These are phyloP conservation scores for Mikania micrantha DNA, from an alignment of 129 eudicot species.

Conservation along the genomic window DNA sequence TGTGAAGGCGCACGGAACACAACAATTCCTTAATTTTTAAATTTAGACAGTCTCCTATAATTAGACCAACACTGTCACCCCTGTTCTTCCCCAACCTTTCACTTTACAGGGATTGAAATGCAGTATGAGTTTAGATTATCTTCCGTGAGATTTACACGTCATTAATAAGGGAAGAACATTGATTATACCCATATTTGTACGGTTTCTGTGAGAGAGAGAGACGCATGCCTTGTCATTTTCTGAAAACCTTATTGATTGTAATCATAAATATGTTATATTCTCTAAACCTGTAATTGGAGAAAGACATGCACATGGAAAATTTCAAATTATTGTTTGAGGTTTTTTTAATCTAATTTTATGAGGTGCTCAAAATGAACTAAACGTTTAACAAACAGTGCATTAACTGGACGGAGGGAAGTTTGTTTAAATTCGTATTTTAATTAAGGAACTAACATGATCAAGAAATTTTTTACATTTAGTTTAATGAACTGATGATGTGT, in stretches of 20 bases:
- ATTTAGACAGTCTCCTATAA: not conserved
- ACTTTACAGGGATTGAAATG: not conserved
- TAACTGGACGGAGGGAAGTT: too few relatives aligned
- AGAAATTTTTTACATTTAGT: too few relatives aligned
- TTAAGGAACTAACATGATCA: too few relatives aligned
- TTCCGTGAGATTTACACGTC: slow-evolving; percentile 2
- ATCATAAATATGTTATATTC: not conserved
- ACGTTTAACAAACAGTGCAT: too few relatives aligned
- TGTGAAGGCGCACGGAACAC: slow-evolving; percentile 14
- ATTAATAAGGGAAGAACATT: slow-evolving; percentile 8
- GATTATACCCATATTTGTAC: slow-evolving; percentile 19
- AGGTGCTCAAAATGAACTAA: too few relatives aligned
- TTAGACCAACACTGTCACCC: not conserved
- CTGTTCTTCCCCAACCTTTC: not conserved
- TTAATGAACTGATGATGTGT: too few relatives aligned
- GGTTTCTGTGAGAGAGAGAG: not conserved
- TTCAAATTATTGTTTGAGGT: not conserved
- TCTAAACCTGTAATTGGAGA: not conserved
- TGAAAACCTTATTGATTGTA: slow-evolving; percentile 2
- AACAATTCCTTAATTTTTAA: not conserved
- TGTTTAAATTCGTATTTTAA: too few relatives aligned
- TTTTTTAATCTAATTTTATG: not conserved
- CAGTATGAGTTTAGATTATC: not conserved
- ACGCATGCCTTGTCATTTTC: slow-evolving; percentile 11
- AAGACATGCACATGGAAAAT: not conserved